Conservation (phyloP, 495 filamentous ascomycete species). For the Glutinoglossum americanum region DNA sequence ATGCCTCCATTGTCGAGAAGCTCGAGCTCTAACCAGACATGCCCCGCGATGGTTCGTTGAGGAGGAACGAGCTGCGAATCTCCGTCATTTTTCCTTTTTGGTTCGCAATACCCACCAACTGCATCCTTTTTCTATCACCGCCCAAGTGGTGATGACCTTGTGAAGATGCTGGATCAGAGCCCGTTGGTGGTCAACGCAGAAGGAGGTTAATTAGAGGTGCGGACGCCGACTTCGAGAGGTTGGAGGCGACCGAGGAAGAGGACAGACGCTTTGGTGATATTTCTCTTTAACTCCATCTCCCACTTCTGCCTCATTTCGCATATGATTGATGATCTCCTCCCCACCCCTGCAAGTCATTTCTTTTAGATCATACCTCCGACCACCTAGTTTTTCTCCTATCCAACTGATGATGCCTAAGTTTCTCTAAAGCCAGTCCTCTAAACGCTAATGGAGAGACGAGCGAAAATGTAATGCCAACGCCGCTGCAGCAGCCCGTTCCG, state of each 20-base stretch:
- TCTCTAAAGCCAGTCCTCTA: too few species aligned
- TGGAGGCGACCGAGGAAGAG: not conserved
- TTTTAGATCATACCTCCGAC: too few species aligned
- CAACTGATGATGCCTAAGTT: too few species aligned
- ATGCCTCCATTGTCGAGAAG: not conserved
- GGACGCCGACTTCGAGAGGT: not conserved
- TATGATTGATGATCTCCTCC: too few species aligned
- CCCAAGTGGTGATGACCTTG: not conserved
- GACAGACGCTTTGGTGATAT: not conserved
- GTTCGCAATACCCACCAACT: not conserved
- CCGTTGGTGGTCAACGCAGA: not conserved
- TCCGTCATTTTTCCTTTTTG: not conserved
- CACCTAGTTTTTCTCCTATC: too few species aligned
- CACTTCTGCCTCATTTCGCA: too few species aligned
- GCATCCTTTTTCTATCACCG: too few species aligned
- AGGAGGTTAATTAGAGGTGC: not conserved
- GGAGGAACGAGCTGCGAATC: not conserved
- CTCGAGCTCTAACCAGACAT: not conserved
- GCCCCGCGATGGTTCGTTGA: not conserved
- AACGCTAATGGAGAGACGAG: too few species aligned
- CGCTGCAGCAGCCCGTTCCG: too few species aligned
- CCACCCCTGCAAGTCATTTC: constrained; percentile 1
- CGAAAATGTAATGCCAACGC: too few species aligned
- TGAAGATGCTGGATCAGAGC: not conserved
- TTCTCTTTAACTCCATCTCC: too few species aligned